Base-by-base conservation (phyloP, 345 rosid genomes). In the Syzygium oleosum region DNA sequence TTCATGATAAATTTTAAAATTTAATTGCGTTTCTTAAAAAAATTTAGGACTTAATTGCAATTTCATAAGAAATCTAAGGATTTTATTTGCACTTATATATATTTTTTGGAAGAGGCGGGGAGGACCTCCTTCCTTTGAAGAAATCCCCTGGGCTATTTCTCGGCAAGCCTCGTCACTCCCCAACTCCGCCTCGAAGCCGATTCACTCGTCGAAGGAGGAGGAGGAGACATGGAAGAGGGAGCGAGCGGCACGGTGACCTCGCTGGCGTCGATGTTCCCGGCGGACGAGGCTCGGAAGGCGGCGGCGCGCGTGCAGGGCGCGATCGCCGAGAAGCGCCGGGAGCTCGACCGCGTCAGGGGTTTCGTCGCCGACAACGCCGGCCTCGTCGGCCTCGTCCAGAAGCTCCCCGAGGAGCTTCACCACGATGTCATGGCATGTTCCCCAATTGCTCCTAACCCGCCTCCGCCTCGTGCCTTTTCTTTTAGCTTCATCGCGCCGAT, bases 341-440 rank as follows among this genome's bases (percentile, higher is more conserved):
- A 95, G 93, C 87, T 95, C 89, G 91, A 90, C 77, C 90, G 87
- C 31, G 84, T 95, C 58, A 93, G 90, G 61, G 91, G 91, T 78
- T 95, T 94, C 92, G 90, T 92, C 87, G 90, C 94, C 86, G 98
- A 96, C 49, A 97, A 97, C 91, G 55, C 89, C 68, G 90, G 79
- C 87, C 93, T 97, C 85, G 92, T 94, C 77, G 92, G 90, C 91
- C 96, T 93, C 87, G 92, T 97, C 83, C 91, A 91, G 52, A 92
- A 91, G 87, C 97, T 97, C 22, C 99, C 98, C 84, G 94, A 96
- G 46, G 92, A 96, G 84, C 98, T 98, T 79, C 94, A 95, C 90
- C 97, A 94, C 90, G 95, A 95, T 84, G 87, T 96, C 87, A 96
- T 96, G 98, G 98, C 87, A 89, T 91, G 89, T 87, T 58, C 65